Evolutionary conservation across 371 early-diverging fungal genomes (phyloP).

Genomic region (Mucor piriformis): DNA sequence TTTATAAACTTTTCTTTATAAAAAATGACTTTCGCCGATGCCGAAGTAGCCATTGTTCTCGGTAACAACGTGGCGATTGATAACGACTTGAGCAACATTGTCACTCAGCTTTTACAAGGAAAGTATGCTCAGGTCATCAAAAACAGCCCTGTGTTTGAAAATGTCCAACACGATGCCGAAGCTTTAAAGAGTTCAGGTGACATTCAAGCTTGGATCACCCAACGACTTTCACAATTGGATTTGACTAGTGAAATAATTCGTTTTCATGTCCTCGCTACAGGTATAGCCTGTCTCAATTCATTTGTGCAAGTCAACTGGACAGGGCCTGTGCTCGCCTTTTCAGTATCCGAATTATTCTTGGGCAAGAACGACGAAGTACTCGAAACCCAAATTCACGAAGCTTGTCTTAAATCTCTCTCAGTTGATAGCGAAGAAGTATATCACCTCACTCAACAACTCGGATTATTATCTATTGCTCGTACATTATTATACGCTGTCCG

Average conservation of each 20-base stretch:
- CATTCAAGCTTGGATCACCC: conserved; percentile 28
- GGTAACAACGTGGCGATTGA: not conserved
- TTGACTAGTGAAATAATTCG: conserved; percentile 5
- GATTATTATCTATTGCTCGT: conserved; percentile 69
- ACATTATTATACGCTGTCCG: conserved; percentile 58
- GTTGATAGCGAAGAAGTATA: conserved; percentile 89
- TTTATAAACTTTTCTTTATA: conserved; percentile 3
- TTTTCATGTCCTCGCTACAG: conserved; percentile 48
- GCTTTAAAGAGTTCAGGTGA: conserved; percentile 18
- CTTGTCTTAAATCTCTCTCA: conserved; percentile 53
- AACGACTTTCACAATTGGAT: conserved; percentile 15
- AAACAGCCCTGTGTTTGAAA: conserved; percentile 28
- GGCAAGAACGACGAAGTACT: conserved; percentile 19
- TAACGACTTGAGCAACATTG: not conserved
- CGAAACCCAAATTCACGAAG: conserved; percentile 33
- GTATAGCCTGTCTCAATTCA: conserved; percentile 60
- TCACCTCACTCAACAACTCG: conserved; percentile 70
- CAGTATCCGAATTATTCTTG: conserved; percentile 34
- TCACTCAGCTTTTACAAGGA: conserved; percentile 33
- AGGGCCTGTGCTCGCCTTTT: conserved; percentile 59
- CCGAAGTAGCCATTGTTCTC: conserved; percentile 23
- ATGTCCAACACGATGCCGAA: conserved; percentile 9
- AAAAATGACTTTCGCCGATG: conserved; percentile 19
- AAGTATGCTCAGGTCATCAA: conserved; percentile 37
- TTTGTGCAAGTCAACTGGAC: conserved; percentile 76